phyloP scores from a whole-genome alignment of 345 rosid genomes.

The Populus davidiana region DNA sequence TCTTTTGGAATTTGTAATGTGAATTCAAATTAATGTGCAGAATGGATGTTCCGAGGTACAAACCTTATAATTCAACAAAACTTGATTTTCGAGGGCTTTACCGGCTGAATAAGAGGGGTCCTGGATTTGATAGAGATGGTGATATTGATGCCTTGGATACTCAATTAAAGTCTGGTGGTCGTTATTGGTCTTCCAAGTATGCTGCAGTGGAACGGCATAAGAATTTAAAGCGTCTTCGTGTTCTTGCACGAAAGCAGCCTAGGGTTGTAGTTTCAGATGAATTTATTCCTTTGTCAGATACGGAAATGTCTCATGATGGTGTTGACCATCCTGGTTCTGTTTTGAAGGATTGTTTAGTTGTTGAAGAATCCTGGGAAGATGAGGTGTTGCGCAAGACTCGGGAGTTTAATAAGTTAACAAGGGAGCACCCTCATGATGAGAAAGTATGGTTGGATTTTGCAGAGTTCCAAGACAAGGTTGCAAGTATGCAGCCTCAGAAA shows the following conservation, averaged over 20 bases:
- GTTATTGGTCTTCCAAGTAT: constrained; percentile 84
- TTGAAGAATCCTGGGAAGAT: constrained; percentile 96
- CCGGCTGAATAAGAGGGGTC: constrained; percentile 29
- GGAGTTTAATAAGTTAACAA: constrained; percentile 67
- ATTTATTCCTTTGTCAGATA: constrained; percentile 63
- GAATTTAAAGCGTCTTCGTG: constrained; percentile 54
- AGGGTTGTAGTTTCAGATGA: constrained; percentile 28
- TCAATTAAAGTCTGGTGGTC: constrained; percentile 60
- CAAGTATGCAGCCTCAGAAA: constrained; percentile 68
- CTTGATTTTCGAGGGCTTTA: constrained; percentile 37
- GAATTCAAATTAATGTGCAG: constrained; percentile 39
- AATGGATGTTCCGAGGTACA: constrained; percentile 85
- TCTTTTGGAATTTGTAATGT: background rate
- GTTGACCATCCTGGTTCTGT: constrained; percentile 25
- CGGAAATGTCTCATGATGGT: constrained; percentile 27
- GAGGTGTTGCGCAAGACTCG: constrained; percentile 71
- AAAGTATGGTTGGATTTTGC: constrained; percentile 88
- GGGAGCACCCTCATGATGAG: constrained; percentile 77
- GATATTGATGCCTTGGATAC: constrained; percentile 67
- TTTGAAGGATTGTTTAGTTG: constrained; percentile 24
- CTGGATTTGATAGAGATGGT: constrained; percentile 52
- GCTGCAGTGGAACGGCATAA: constrained; percentile 65
- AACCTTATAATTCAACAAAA: constrained; percentile 41
- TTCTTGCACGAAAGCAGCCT: constrained; percentile 39
- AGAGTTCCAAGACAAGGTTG: constrained; percentile 74